Evolutionary conservation across 805 yeast species (phyloP), one percentile per base, ranked within the genome.

Genomic region (Yarrowia sp.): DNA sequence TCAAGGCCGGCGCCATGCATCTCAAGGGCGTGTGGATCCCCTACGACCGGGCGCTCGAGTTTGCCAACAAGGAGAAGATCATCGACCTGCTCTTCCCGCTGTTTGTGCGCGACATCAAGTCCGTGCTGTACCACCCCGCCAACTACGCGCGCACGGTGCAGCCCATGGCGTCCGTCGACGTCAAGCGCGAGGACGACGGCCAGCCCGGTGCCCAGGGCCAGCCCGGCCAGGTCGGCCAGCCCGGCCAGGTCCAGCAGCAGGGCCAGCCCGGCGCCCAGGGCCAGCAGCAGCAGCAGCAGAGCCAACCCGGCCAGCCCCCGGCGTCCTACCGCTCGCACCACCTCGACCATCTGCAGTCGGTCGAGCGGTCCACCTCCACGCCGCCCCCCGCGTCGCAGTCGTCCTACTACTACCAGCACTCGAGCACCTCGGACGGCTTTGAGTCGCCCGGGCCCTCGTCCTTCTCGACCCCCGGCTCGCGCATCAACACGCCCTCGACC

Each of bases 21-120:
- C 77, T 88, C 68, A 88, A 88, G 75, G 96, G 96, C 36, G 96
- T 88, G 49, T 88, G 96, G 96, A 87, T 88, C 63, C 96, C 96
- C 1, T 87, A 87, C 70, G 93, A 88, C 65, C 77, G 94, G 56
- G 96, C 96, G 1, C 76, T 84, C 49, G 86, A 87, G 32, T 85
- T 88, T 83, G 96, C 96, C 16, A 87, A 86, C 72, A 78, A 86
- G 65, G 94, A 88, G 71, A 87, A 89, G 39, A 87, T 86, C 64
- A 83, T 81, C 25, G 90, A 86, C 67, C 69, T 81, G 36, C 77
- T 86, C 64, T 85, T 84, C 68, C 90, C 90, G 2, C 75, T 86
- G 49, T 85, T 86, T 72, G 91, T 87, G 35, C 80, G 86, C 61
- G 93, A 88, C 71, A 87, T 88, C 70, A 64, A 33, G 68, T 65